phyloP scores from a whole-genome alignment of 768 basidiomycete species.

The Mycena galopus region DNA sequence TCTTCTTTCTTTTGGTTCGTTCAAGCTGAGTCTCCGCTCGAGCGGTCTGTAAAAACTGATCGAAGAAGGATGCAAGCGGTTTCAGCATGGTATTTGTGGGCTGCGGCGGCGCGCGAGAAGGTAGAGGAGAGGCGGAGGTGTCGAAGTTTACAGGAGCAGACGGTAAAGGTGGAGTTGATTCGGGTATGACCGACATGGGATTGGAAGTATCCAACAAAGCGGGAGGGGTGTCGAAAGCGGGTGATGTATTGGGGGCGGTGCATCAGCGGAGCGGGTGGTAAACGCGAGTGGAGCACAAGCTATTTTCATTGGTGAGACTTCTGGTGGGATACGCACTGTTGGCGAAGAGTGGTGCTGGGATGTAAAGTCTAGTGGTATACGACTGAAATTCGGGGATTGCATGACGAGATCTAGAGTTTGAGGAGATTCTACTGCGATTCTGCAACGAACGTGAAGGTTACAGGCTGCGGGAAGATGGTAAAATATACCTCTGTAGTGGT shows the following conservation, averaged over 20 bases:
- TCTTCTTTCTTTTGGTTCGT: conserved; percentile 1
- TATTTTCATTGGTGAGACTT: not conserved
- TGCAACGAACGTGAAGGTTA: not conserved
- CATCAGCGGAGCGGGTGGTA: not conserved
- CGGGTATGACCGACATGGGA: not conserved
- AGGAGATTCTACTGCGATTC: not conserved
- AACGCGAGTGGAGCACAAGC: not conserved
- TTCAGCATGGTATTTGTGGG: not conserved
- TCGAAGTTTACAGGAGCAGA: not conserved
- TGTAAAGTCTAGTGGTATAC: conserved; percentile 6
- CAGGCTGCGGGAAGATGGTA: not conserved
- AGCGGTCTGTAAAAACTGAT: conserved; percentile 33
- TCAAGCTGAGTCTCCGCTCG: conserved; percentile 28
- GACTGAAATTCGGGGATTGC: not conserved
- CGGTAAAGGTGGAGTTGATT: not conserved
- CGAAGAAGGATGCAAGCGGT: conserved; percentile 29
- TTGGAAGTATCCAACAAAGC: not conserved
- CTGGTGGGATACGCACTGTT: not conserved
- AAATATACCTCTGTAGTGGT: conserved; percentile 3
- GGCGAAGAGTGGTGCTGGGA: conserved; percentile 15
- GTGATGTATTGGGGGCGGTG: too few species aligned
- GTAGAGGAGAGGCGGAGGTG: not conserved
- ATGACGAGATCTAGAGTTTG: not conserved
- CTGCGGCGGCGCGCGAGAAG: not conserved
- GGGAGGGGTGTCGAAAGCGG: not conserved